Conservation (phyloP, 495 filamentous ascomycete genomes). For the Xylaria flabelliformis region DNA sequence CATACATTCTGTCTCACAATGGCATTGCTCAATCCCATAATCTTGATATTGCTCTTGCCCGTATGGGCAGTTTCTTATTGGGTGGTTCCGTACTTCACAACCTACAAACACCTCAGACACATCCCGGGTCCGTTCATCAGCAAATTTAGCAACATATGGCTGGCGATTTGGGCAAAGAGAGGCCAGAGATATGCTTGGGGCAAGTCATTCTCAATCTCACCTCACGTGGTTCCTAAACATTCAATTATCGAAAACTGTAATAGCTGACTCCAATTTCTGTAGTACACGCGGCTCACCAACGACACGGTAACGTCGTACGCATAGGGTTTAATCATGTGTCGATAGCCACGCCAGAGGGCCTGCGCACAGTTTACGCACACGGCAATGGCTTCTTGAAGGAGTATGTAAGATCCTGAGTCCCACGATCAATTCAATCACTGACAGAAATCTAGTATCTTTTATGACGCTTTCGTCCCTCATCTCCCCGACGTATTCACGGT, state of each 20-base stretch:
- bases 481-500: constrained; percentile 85
- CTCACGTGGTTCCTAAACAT: not conserved
- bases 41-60: constrained; percentile 7
- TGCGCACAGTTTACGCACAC: constrained; percentile 67
- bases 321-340: constrained; percentile 65
- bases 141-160: constrained; percentile 75
- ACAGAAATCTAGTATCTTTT: constrained; percentile 61
- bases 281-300: constrained; percentile 74
- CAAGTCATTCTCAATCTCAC: not conserved
- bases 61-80: constrained; percentile 16
- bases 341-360: constrained; percentile 59
- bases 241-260: not conserved
- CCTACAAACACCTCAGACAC: constrained; percentile 61
- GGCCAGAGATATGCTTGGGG: constrained; percentile 18
- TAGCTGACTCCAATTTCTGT: not conserved
- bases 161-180: constrained; percentile 60
- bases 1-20: not conserved
- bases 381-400: constrained; percentile 75
- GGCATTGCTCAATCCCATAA: not conserved
- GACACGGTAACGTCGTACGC: constrained; percentile 63
- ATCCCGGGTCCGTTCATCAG: constrained; percentile 71
- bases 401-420: not conserved
- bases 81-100: constrained; percentile 66
- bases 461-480: constrained; percentile 87
- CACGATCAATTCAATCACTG: constrained; percentile 18